Evolutionary conservation across 1,284 basidiomycete species (phyloP), one percentile per base, ranked within the genome.

Genomic region (Schizopora paradoxa): DNA sequence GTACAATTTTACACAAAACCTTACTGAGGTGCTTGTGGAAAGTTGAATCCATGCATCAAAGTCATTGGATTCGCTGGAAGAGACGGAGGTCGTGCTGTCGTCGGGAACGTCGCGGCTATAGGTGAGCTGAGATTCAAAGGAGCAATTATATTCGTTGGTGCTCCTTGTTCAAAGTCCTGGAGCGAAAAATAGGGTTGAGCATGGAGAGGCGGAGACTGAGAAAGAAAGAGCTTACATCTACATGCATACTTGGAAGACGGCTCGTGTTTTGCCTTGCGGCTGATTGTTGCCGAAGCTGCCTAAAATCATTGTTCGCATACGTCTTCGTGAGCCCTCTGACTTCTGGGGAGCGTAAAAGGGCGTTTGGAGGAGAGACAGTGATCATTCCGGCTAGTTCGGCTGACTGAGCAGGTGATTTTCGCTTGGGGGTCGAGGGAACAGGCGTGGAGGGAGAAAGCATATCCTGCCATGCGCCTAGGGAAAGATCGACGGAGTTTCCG

Each of bases 281-380:
- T 26, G 82, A 73, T 23, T 70, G 66, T 60, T 82, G 79, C 41
- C 86, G 69, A 53, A 87, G 65, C 58, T 84, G 75, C 47, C 86
- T 70, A 55, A 89, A 89, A 60, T 88, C 86, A 55, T 89, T 87
- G 58, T 76, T 82, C 18, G 60, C 61, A 55, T 89, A 90, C 48
- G 74, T 87, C 66, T 88, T 90, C 13, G 86, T 87, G 25, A 89
- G 68, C n/a, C 83, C 82, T 0, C 82, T 83, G 19, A 79, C 76
- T 1, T 78, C 81, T 0, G 85, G 83, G 1, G 82, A 84, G 36
- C 85, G 73, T 36, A 89, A 66, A 14, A 88, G 55, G 6, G 83
- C 76, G 4, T 78, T 77, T 7, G 82, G 81, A 2, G 86, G 86
- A 1, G 82, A 84, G 16, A 82, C 72, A 3, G 80, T 70, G 19